A percentile compares a stretch with the other conserved stretches of the same genome.
Conservation (phyloP, 768 basidiomycete genomes). For the Boletus vinaceobasis region DNA sequence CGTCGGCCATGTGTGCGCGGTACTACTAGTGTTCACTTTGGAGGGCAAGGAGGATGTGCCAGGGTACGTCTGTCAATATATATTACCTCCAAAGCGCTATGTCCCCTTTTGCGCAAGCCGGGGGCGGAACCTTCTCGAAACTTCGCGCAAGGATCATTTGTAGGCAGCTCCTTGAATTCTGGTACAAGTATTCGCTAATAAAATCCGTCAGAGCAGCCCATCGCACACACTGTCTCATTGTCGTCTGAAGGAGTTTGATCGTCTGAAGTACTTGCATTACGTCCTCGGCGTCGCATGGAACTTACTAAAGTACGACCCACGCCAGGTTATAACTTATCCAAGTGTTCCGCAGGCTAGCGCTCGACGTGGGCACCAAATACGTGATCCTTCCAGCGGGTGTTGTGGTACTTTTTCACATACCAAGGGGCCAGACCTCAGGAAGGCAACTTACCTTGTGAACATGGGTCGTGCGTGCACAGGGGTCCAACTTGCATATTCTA, state of each 20-base stretch:
- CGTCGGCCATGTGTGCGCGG: conserved; percentile 32
- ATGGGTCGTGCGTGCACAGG: background rate
- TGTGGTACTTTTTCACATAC: background rate
- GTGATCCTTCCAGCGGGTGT: background rate
- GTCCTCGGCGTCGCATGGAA: too few species aligned
- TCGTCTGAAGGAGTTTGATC: too few species aligned
- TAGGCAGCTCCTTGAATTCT: background rate
- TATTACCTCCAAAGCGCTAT: background rate
- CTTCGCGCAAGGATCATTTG: conserved; percentile 12
- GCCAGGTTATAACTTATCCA: too few species aligned
- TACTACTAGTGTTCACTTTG: background rate
- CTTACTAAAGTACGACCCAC: background rate
- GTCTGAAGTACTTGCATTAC: too few species aligned
- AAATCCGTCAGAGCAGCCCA: too few species aligned
- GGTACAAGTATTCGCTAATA: background rate
- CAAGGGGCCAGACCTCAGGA: background rate
- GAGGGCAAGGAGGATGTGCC: background rate
- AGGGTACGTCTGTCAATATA: conserved; percentile 12
- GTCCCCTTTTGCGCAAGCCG: conserved; percentile 1
- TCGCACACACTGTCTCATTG: too few species aligned
- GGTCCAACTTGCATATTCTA: background rate
- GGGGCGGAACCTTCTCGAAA: conserved; percentile 32
- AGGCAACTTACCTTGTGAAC: too few species aligned
- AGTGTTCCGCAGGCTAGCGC: background rate
- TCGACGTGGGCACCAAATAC: conserved; percentile 2